These are phyloP conservation scores for Agrocybe pediades DNA, from an alignment of 768 basidiomycete species.

Conservation along the genomic window DNA sequence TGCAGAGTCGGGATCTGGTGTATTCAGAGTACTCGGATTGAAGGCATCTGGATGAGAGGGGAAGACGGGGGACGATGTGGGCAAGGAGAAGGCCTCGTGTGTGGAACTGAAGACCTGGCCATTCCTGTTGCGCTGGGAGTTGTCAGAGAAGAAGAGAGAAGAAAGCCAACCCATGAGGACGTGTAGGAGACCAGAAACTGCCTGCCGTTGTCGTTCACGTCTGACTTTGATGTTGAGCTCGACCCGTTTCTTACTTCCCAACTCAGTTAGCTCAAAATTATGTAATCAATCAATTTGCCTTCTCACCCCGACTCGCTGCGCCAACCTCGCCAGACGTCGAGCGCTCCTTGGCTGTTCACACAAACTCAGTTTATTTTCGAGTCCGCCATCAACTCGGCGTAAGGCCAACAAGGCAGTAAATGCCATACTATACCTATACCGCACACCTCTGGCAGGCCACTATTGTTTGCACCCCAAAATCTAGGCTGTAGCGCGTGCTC, in stretches of 20 bases:
- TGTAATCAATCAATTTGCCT: conserved; percentile 5
- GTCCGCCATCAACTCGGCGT: too few species aligned
- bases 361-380: too few species aligned
- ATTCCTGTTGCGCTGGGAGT: conserved; percentile 49
- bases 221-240: conserved; percentile 4
- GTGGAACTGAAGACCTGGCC: conserved; percentile 76
- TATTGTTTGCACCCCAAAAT: too few species aligned
- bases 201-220: conserved; percentile 10
- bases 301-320: background rate
- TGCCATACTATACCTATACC: too few species aligned
- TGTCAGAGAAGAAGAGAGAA: conserved; percentile 60
- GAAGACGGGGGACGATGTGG: conserved; percentile 66
- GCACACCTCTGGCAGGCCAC: too few species aligned
- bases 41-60: conserved; percentile 59
- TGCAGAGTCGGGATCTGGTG: conserved; percentile 49
- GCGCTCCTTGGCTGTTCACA: background rate
- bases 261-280: conserved; percentile 1
- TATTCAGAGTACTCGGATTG: conserved; percentile 51
- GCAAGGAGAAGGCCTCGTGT: conserved; percentile 87
- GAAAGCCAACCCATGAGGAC: conserved; percentile 71
- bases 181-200: background rate
- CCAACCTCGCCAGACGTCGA: background rate
- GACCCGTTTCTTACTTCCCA: background rate
- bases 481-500: too few species aligned
- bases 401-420: too few species aligned